Evolutionary conservation across 1,139 yeast genomes (phyloP), one percentile per base, ranked within the genome.

Genomic region (Blastobotrys capitulatus): DNA sequence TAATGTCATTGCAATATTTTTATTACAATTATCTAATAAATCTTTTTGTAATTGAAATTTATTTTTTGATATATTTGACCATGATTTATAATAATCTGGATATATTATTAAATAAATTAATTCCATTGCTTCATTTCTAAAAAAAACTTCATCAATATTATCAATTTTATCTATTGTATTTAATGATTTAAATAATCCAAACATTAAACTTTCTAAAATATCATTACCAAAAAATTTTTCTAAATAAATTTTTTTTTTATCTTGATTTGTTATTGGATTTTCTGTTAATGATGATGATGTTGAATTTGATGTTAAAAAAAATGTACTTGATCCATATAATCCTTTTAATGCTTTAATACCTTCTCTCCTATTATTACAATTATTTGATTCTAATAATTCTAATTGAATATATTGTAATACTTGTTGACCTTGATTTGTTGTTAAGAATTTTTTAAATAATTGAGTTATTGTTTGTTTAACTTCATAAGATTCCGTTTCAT

Each of bases 401-500:
- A 42, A 13, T 18, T 47, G 46, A 16, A 57, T 34, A n/a, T 56
- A 43, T 16, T 50, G 49, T 16, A 48, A 27, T 1, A 53, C 41
- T 20, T 51, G 51, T 9, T 48, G 43, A 6, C 38, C 38, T 12
- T 16, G 18, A 35, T 46, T 48, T 25, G 51, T 34, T 31, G 48
- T 2, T 47, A 51, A 46, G 36, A 57, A 45, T 44, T 49, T 47
- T 25, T 45, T 39, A 18, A 57, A 26, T 44, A 56, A 45, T 12
- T 42, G 39, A 5, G 31, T 43, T 12, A 53, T 43, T 19, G 51
- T 50, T 32, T 16, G 25, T 16, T 43, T 46, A 22, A 57, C 49
- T n/a, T 52, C 57, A 9, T 48, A 43, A 9, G 52, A 51, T 2
- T 58, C 59, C 19, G 54, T 54, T 7, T 25, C 44, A 27, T 56